phyloP scores from a whole-genome alignment of 1,284 basidiomycete genomes.

The Ustilago bromivora region DNA sequence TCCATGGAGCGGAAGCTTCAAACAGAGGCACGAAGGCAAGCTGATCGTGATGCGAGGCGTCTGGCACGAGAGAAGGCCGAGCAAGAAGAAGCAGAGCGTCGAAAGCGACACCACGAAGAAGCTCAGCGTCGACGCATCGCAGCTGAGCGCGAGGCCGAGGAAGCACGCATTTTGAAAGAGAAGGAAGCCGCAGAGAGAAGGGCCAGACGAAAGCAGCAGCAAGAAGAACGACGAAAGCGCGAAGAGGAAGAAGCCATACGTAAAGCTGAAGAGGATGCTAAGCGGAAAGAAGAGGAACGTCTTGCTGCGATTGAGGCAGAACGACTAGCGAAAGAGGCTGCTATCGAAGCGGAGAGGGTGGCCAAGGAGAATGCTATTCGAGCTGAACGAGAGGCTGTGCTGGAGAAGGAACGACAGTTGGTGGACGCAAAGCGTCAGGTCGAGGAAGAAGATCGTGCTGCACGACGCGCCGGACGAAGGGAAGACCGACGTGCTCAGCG shows the following conservation, averaged over 20 bases:
- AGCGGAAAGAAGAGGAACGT: constrained; percentile 41
- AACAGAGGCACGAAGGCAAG: constrained; percentile 17
- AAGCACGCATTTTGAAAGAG: constrained; percentile 19
- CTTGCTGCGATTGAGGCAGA: constrained; percentile 49
- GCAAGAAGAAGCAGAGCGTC: constrained; percentile 19
- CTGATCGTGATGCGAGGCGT: constrained; percentile 34
- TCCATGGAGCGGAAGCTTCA: constrained; percentile 18
- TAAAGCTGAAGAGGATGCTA: constrained; percentile 18
- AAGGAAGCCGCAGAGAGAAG: constrained; percentile 39
- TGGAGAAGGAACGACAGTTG: constrained; percentile 40
- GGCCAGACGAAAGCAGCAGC: constrained; percentile 20
- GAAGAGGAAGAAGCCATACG: constrained; percentile 23
- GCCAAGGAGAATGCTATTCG: constrained; percentile 38
- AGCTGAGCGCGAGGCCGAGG: constrained; percentile 32
- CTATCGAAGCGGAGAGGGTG: constrained; percentile 15
- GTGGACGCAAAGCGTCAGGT: constrained; percentile 52
- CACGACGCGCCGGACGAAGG: constrained; percentile 30
- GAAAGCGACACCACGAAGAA: constrained; percentile 23
- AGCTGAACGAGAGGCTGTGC: constrained; percentile 32
- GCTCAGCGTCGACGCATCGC: constrained; percentile 26
- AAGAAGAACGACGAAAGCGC: constrained; percentile 29
- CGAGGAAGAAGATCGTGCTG: constrained; percentile 46
- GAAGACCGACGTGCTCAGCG: constrained; percentile 37
- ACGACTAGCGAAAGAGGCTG: constrained; percentile 27
- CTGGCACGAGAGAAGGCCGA: constrained; percentile 27